Evolutionary conservation across 2,329 filamentous ascomycete genomes (phyloP).

Genomic region (Aureobasidium sp.): DNA sequence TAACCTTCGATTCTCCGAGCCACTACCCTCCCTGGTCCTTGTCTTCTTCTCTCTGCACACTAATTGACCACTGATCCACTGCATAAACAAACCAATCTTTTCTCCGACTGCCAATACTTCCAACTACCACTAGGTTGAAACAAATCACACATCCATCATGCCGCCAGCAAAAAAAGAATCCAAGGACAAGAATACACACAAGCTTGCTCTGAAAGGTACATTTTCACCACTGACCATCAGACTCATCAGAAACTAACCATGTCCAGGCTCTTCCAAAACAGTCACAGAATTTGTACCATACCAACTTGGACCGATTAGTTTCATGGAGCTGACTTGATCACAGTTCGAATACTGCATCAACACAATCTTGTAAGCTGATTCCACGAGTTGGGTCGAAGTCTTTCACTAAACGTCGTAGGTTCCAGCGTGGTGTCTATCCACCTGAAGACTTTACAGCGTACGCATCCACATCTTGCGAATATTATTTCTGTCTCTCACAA

Average conservation of each 20-base stretch:
- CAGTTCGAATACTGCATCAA: slow-evolving; percentile 98
- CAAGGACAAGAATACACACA: slow-evolving; percentile 69
- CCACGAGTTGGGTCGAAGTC: too few relatives aligned
- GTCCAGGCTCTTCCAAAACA: slow-evolving; percentile 63
- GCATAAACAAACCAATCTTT: slow-evolving; percentile 8
- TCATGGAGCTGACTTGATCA: slow-evolving; percentile 8
- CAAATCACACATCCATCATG: neutral
- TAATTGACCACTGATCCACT: neutral
- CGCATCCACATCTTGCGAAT: slow-evolving; percentile 24
- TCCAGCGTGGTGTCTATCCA: slow-evolving; percentile 76
- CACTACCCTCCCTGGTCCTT: neutral
- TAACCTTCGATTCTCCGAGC: neutral
- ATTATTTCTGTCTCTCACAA: neutral
- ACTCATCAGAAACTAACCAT: slow-evolving; percentile 2
- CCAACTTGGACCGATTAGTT: neutral
- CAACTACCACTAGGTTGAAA: neutral
- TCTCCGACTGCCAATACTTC: neutral
- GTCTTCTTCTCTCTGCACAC: neutral
- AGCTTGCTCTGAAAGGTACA: slow-evolving; percentile 76
- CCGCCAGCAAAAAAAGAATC: slow-evolving; percentile 7
- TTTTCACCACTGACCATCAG: slow-evolving; percentile 15
- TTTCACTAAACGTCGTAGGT: slow-evolving; percentile 41
- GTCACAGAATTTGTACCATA: slow-evolving; percentile 82
- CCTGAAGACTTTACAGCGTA: slow-evolving; percentile 94
- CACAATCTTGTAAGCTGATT: slow-evolving; percentile 66